These are phyloP conservation scores for Gastrolobium villosum DNA, from an alignment of 306 rosid species.

Conservation along the genomic window DNA sequence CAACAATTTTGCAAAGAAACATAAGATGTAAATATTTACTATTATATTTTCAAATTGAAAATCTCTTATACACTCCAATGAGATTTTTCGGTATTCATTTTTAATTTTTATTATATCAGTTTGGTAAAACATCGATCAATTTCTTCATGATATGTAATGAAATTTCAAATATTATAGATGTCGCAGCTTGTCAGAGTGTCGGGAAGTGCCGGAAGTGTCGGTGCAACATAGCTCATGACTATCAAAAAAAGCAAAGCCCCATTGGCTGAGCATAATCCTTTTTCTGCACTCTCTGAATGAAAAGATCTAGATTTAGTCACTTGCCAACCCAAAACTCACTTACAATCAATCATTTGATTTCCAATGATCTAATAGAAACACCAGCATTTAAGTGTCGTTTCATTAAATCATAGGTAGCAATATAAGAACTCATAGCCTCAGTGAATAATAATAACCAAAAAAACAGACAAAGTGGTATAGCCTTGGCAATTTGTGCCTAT, in stretches of 20 bases:
- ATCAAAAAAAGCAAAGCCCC: conserved; percentile 28
- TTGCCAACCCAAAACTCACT: conserved; percentile 32
- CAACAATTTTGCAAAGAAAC: too few relatives aligned
- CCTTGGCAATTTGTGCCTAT: neutral
- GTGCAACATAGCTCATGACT: neutral
- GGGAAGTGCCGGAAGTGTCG: too few relatives aligned
- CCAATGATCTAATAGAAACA: conserved; percentile 32
- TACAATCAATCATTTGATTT: conserved; percentile 33
- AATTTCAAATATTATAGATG: too few relatives aligned
- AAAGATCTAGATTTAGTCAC: conserved; percentile 15
- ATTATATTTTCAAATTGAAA: too few relatives aligned
- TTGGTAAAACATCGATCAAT: too few relatives aligned
- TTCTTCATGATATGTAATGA: too few relatives aligned
- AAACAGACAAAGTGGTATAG: neutral
- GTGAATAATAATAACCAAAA: conserved; percentile 13
- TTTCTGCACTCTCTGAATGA: neutral
- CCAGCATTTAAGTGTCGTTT: conserved; percentile 29
- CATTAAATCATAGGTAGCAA: conserved; percentile 7
- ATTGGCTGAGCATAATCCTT: conserved; percentile 22
- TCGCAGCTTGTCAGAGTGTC: too few relatives aligned
- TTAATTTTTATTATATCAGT: too few relatives aligned
- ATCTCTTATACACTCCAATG: too few relatives aligned
- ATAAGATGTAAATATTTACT: too few relatives aligned
- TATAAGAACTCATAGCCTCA: conserved; percentile 26
- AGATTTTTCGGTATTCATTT: too few relatives aligned